Percentiles rank a stretch among this genome's conserved stretches.
Conservation (phyloP, 169 alveolate species). For the Plasmodium malariae region DNA sequence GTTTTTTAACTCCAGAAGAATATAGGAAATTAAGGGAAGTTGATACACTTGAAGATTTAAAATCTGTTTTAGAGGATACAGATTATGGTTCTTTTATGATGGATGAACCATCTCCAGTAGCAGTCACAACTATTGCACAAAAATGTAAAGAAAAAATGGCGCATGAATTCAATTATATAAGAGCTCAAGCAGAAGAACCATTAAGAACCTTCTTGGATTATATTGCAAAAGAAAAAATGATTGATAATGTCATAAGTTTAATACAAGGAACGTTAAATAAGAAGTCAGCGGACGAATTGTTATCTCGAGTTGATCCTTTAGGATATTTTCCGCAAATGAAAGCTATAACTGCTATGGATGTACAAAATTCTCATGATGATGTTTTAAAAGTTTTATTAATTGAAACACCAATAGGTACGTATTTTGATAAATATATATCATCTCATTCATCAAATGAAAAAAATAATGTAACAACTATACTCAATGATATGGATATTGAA, state of each 20-base stretch:
- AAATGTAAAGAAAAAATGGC: slow-evolving; percentile 97
- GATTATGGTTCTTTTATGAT: slow-evolving; percentile 96
- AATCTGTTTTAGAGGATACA: slow-evolving; percentile 97
- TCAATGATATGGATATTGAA: slow-evolving; percentile 87
- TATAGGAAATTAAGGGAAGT: slow-evolving; percentile 91
- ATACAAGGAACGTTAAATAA: slow-evolving; percentile 97
- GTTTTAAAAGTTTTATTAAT: slow-evolving; percentile 96
- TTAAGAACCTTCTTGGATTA: slow-evolving; percentile 90
- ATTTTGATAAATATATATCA: slow-evolving; percentile 82
- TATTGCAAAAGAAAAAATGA: slow-evolving; percentile 96
- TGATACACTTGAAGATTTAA: slow-evolving; percentile 92
- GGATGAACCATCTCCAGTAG: slow-evolving; percentile 95
- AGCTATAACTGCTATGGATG: slow-evolving; percentile 94
- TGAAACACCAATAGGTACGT: slow-evolving; percentile 98
- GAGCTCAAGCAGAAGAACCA: slow-evolving; percentile 92
- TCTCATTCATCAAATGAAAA: slow-evolving; percentile 70
- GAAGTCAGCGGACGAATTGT: slow-evolving; percentile 91
- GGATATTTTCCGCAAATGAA: slow-evolving; percentile 98
- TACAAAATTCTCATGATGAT: slow-evolving; percentile 95
- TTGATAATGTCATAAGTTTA: slow-evolving; percentile 98
- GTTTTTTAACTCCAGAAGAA: slow-evolving; percentile 96
- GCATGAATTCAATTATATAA: slow-evolving; percentile 94
- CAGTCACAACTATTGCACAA: slow-evolving; percentile 92
- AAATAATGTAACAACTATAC: slow-evolving; percentile 75
- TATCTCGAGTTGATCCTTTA: slow-evolving; percentile 96